Evolutionary conservation across 805 yeast genomes (phyloP), one percentile per base, ranked within the genome.

Genomic region (Candida coquimbonensis): DNA sequence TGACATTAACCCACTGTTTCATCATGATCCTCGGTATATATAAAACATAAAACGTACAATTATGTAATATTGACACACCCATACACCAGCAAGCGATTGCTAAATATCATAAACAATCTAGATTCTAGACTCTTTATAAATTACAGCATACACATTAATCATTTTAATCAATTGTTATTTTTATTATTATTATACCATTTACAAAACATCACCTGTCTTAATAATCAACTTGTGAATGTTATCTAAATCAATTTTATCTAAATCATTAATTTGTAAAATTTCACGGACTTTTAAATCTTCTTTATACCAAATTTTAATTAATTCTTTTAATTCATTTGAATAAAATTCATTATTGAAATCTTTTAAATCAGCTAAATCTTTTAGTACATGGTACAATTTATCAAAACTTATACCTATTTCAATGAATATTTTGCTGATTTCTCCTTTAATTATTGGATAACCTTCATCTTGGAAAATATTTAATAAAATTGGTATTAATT

Each of bases 241-340:
- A 24, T 44, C 44, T 31, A 49, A 27, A 35, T 49, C 42, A 16
- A 47, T 39, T 14, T 64, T 63, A 13, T 65, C 61, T 12, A 81
- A 68, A 36, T 68, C 66, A 36, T 75, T 78, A 43, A 49, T 44
- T 35, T 42, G 46, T 17, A 49, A 19, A 14, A 75, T 65, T 47
- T 79, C 85, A 55, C 86, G 70, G 50, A 85, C 65, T 54, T 72
- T 77, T 55, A 81, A 75, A 54, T 85, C 91, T 33, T 71, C 70
- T 39, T 71, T 63, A 61, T 80, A 83, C 93, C 93, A 85, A 24
- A 61, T 68, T 55, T 80, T 71, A 46, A 85, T 78, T 59, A 85
- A 68, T 63, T 78, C 77, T 6, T 70, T 62, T 81, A 84, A 78
- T 60, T 83, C 90, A 46, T 66, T 65, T 46, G 73, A 71, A 53